Percentiles rank a stretch among this genome's conserved stretches.
These are phyloP conservation scores for Metschnikowia orientalis DNA, from an alignment of 805 yeast genomes.

Conservation along the genomic window DNA sequence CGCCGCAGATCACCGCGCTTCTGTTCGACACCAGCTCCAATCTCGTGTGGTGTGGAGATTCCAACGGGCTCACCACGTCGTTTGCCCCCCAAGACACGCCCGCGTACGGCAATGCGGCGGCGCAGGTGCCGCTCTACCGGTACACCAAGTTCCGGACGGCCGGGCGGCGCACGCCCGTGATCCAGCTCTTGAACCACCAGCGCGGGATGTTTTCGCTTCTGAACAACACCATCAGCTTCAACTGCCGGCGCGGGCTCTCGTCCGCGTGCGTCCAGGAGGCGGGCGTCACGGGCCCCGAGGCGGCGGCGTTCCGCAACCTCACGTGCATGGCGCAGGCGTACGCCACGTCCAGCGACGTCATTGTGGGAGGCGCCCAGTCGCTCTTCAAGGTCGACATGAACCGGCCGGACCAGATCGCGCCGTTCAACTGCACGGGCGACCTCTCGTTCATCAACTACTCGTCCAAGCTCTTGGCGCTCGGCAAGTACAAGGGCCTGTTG, in stretches of 20 bases:
- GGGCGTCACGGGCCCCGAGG: slow-evolving; percentile 8
- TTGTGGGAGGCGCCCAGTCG: slow-evolving; percentile 24
- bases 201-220: slow-evolving; percentile 34
- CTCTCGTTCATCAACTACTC: slow-evolving; percentile 43
- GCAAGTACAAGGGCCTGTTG: slow-evolving; percentile 54
- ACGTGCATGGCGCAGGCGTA: slow-evolving; percentile 33
- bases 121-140: slow-evolving; percentile 26
- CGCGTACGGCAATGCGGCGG: slow-evolving; percentile 5
- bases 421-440: slow-evolving; percentile 40
- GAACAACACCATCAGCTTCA: slow-evolving; percentile 28
- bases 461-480: slow-evolving; percentile 53
- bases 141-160: slow-evolving; percentile 35
- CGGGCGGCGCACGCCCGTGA: slow-evolving; percentile 17
- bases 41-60: slow-evolving; percentile 81
- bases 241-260: slow-evolving; percentile 32
- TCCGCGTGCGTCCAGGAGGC: slow-evolving; percentile 13
- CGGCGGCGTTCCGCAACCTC: slow-evolving; percentile 19
- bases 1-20: slow-evolving; percentile 25
- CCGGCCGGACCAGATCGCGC: slow-evolving; percentile 22
- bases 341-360: slow-evolving; percentile 27
- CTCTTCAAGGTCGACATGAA: slow-evolving; percentile 33
- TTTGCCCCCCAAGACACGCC: slow-evolving; percentile 23
- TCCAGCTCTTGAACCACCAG: slow-evolving; percentile 28
- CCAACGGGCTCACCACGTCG: slow-evolving; percentile 45
- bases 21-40: slow-evolving; percentile 70